Evolutionary conservation across 257 asterid genomes (phyloP).

Genomic region (Primulina huaijiensis): DNA sequence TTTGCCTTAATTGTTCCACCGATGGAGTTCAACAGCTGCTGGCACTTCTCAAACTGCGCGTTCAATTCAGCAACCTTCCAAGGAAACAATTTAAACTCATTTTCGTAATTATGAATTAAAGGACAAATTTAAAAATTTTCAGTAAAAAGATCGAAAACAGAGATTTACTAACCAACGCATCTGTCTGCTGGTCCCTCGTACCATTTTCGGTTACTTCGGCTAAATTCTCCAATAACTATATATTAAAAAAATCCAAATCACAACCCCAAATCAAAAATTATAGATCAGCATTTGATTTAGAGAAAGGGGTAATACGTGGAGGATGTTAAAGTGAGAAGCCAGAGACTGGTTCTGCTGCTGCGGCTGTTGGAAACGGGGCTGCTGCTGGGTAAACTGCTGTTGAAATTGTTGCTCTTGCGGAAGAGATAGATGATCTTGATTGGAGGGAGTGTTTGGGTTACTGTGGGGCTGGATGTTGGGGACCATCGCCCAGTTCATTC

Average conservation of each 20-base stretch:
- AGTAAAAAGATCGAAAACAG: background rate
- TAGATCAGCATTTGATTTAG: background rate
- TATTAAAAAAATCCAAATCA: background rate
- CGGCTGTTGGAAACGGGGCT: conserved; percentile 40
- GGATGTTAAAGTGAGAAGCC: conserved; percentile 74
- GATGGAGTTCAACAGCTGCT: conserved; percentile 82
- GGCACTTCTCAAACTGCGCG: conserved; percentile 89
- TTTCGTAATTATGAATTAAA: background rate
- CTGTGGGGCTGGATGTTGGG: conserved; percentile 76
- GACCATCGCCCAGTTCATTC: conserved; percentile 82
- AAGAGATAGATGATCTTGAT: conserved; percentile 59
- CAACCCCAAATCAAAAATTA: conserved; percentile 8
- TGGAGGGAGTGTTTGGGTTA: conserved; percentile 78
- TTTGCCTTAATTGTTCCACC: conserved; percentile 68
- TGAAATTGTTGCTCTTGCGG: conserved; percentile 64
- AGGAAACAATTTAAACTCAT: conserved; percentile 16
- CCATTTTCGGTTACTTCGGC: conserved; percentile 77
- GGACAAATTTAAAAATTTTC: too few relatives aligned
- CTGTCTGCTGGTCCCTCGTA: conserved; percentile 88
- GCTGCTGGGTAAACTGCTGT: conserved; percentile 56
- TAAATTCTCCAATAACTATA: conserved; percentile 86
- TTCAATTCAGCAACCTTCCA: conserved; percentile 73
- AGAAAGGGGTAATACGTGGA: conserved; percentile 41
- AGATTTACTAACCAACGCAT: conserved; percentile 63
- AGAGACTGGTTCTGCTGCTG: conserved; percentile 66